Evolutionary conservation across 768 basidiomycete species (phyloP).

Genomic region (Russula griseocarnosa): DNA sequence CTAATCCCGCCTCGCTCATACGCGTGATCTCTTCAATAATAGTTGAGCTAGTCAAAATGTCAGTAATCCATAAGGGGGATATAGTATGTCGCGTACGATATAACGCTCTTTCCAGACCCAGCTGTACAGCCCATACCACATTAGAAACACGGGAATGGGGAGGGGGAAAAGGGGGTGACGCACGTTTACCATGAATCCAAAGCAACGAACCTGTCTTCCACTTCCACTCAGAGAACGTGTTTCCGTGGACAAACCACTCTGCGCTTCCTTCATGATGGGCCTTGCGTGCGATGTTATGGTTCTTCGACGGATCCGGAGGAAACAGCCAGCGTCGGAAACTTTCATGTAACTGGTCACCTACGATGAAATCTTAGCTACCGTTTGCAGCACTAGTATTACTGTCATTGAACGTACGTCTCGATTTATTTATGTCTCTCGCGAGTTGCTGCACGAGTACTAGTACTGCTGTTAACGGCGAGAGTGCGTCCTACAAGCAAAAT

Average conservation of each 20-base stretch:
- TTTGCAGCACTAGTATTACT: no score
- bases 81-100: neutral
- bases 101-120: neutral
- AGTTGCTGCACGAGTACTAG: neutral
- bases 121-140: neutral
- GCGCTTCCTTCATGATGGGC: neutral
- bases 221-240: neutral
- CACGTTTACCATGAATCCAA: constrained; percentile 1
- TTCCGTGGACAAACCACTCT: neutral
- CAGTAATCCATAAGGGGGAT: no score
- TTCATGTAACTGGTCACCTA: neutral
- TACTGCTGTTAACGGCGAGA: neutral
- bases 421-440: neutral
- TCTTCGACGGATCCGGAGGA: neutral
- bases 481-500: neutral
- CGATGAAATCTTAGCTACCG: neutral
- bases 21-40: neutral
- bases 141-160: neutral
- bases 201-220: neutral
- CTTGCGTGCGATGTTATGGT: neutral
- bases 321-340: neutral
- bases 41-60: neutral
- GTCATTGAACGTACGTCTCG: neutral
- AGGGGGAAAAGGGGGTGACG: neutral
- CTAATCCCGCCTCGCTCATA: neutral